phyloP scores from a whole-genome alignment of 495 filamentous ascomycete genomes.

The Lepidopterella palustris region DNA sequence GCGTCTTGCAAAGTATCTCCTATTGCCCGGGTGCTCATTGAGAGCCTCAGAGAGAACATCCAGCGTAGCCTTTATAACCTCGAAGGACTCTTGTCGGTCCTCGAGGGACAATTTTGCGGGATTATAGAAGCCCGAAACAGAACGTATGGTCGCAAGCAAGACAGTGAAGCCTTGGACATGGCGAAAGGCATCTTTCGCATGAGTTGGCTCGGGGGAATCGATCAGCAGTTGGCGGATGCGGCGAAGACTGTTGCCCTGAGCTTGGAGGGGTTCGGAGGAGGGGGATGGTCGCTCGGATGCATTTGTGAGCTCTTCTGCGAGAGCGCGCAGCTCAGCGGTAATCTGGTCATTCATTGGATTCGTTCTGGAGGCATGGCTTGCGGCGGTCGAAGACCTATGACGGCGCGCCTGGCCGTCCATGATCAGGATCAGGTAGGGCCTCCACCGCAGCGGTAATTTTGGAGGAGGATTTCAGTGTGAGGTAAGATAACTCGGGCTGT shows the following conservation, averaged over 20 bases:
- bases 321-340: constrained; percentile 24
- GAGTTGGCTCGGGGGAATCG: constrained; percentile 42
- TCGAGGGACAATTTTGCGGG: constrained; percentile 50
- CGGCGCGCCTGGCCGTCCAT: constrained; percentile 21
- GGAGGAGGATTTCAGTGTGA: constrained; percentile 4
- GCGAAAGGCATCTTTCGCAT: constrained; percentile 73
- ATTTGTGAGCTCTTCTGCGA: constrained; percentile 22
- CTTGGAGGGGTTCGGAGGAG: constrained; percentile 22
- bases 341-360: constrained; percentile 27
- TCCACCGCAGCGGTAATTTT: constrained; percentile 11
- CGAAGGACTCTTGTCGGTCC: constrained; percentile 57
- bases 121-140: constrained; percentile 67
- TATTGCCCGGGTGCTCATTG: constrained; percentile 76
- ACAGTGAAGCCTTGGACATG: constrained; percentile 72
- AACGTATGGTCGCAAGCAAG: constrained; percentile 59
- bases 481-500: neutral
- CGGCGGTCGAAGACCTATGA: constrained; percentile 29
- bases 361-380: constrained; percentile 21
- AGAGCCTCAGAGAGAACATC: constrained; percentile 69
- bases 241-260: constrained; percentile 31
- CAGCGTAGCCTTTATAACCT: constrained; percentile 63
- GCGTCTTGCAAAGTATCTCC: constrained; percentile 70
- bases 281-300: constrained; percentile 11
- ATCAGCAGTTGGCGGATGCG: constrained; percentile 52
- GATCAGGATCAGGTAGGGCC: constrained; percentile 13